Evolutionary conservation across 257 asterid genomes (phyloP).

Genomic region (Ilex asprella): DNA sequence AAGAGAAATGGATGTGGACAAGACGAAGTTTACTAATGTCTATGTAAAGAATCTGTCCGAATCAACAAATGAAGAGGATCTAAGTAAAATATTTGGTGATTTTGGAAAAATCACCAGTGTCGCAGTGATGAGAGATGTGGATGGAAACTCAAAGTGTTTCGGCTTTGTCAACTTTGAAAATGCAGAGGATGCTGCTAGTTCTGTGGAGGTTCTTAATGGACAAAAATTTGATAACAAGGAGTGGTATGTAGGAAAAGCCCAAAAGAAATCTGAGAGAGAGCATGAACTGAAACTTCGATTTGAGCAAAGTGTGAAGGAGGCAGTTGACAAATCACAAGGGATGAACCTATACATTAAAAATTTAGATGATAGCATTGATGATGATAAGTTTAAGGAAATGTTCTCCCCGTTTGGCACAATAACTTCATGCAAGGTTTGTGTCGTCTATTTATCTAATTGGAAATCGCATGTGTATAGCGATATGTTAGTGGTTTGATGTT

Average conservation of each 20-base stretch:
- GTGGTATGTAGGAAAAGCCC: conserved; percentile 61
- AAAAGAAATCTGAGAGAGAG: conserved; percentile 52
- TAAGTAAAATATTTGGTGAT: conserved; percentile 56
- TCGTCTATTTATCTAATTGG: neutral
- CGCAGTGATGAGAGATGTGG: conserved; percentile 77
- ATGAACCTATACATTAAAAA: conserved; percentile 39
- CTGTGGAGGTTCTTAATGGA: conserved; percentile 83
- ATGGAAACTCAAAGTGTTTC: conserved; percentile 79
- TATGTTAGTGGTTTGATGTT: no score
- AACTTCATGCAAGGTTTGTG: conserved; percentile 88
- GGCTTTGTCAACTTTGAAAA: conserved; percentile 70
- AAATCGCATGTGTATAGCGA: no score
- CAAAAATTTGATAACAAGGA: conserved; percentile 63
- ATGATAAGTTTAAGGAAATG: conserved; percentile 74
- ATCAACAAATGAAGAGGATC: conserved; percentile 64
- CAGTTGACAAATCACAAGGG: conserved; percentile 78
- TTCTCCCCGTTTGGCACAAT: conserved; percentile 70
- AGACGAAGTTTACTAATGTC: conserved; percentile 66
- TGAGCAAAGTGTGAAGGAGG: conserved; percentile 76
- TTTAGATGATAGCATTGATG: no score
- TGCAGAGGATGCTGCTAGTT: conserved; percentile 42
- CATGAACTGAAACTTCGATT: conserved; percentile 52
- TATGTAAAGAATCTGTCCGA: conserved; percentile 84
- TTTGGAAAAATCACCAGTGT: conserved; percentile 63
- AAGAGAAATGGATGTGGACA: conserved; percentile 62